These are phyloP conservation scores for Hysterium pulicare DNA, from an alignment of 2,329 filamentous ascomycete species.

Conservation along the genomic window DNA sequence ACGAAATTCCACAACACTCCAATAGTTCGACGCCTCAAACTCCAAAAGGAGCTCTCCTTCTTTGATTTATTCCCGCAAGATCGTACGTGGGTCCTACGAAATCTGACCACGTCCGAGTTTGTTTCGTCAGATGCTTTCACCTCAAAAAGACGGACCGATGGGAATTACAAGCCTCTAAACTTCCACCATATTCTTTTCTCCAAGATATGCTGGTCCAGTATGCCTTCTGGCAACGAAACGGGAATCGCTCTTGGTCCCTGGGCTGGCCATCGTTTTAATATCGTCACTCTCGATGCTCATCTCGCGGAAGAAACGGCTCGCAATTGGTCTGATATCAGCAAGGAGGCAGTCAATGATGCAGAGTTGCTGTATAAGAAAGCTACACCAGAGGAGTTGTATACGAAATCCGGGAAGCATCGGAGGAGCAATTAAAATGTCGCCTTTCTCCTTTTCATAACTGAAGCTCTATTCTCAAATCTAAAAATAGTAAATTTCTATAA, in stretches of 20 bases:
- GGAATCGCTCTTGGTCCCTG: slow-evolving; percentile 8
- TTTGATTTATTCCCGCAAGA: slow-evolving; percentile 6
- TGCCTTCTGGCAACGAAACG: not conserved
- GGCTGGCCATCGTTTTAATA: slow-evolving; percentile 12
- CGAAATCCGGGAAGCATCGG: too few relatives aligned
- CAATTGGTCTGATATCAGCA: slow-evolving; percentile 10
- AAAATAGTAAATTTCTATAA: too few relatives aligned
- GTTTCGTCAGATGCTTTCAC: slow-evolving; percentile 11
- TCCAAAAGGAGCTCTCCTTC: slow-evolving; percentile 8
- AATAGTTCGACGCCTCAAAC: too few relatives aligned
- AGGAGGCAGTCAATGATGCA: too few relatives aligned
- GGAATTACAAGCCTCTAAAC: not conserved
- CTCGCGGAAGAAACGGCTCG: not conserved
- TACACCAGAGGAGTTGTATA: too few relatives aligned
- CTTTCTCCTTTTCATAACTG: too few relatives aligned
- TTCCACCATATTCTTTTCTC: slow-evolving; percentile 9
- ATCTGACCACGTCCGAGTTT: slow-evolving; percentile 12
- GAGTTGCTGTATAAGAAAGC: too few relatives aligned
- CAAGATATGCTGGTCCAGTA: slow-evolving; percentile 5
- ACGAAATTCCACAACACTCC: not conserved
- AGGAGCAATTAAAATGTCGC: too few relatives aligned
- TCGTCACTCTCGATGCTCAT: slow-evolving; percentile 10
- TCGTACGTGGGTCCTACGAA: slow-evolving; percentile 11
- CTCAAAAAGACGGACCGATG: not conserved
- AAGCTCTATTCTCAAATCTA: too few relatives aligned